Base-by-base conservation (phyloP, 1,139 yeast genomes). In the Hyphopichia burtonii region DNA sequence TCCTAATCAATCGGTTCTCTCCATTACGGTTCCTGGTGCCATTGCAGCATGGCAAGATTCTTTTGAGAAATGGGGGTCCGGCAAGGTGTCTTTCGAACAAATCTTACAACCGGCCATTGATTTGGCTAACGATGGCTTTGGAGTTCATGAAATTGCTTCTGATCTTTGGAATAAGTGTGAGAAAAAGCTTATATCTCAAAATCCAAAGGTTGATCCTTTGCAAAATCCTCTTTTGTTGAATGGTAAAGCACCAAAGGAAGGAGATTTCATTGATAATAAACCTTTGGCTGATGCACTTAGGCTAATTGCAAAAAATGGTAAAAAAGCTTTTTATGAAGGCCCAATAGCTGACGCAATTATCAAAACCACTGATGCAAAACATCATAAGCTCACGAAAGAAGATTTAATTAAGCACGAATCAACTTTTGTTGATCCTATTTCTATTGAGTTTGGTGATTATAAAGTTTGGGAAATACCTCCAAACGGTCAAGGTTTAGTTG, bases 1-100 rank as follows among this genome's bases (percentile, higher is more conserved):
- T 15, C 75, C 71, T 3, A 53, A 55, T 20, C 63, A 69, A 20
- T 82, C 88, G 2, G 76, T 81, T 2, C 80, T 80, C 47, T 65
- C 83, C 0, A 79, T 82, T 9, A 84, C 84, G 35, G 88, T 85
- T 15, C 93, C 93, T 0, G 94, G 94, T 4, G 85, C 88, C 2
- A 75, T 84, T 38, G 86, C 87, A 7, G 91, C 86, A 1, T 86
- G 93, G 93, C 59, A 72, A 38, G 93, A 86, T 58, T 78, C 88
- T 1, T 64, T 75, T 38, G 80, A 76, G 34, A 64, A 64, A 46
- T 86, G 91, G 89, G 95, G 95, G 1, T 80, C 86, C 32, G 85
- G 86, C 1, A 80, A 78, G 10, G 80, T 86, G 14, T 53, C 79
- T 0, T 63, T 86, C 53, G 76, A 59, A 3, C 82, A 86, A 45